phyloP scores from a whole-genome alignment of 2,329 filamentous ascomycete genomes.

The Pseudogymnoascus sp. region DNA sequence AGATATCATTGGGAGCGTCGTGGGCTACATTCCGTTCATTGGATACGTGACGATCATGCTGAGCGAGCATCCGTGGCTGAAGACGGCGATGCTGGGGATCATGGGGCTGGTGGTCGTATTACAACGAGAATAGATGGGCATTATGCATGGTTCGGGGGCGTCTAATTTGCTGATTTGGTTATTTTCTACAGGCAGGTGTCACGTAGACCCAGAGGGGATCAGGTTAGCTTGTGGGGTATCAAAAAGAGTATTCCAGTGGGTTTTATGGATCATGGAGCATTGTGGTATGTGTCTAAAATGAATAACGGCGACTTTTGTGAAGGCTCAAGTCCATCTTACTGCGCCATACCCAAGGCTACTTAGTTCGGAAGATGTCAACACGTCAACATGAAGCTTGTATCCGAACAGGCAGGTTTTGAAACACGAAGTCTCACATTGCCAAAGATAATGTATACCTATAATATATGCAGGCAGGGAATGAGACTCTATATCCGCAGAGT shows the following conservation, averaged over 20 bases:
- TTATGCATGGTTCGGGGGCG: background rate
- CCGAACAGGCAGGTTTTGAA: background rate
- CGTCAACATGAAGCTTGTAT: background rate
- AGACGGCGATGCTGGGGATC: constrained; percentile 85
- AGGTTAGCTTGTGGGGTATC: background rate
- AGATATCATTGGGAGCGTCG: constrained; percentile 88
- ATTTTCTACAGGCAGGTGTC: background rate
- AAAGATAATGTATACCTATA: background rate
- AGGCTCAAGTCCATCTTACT: background rate
- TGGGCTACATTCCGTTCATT: constrained; percentile 87
- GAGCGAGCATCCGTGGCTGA: constrained; percentile 93
- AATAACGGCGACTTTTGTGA: background rate
- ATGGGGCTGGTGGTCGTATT: constrained; percentile 93
- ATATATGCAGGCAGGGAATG: background rate
- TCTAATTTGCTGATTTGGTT: background rate
- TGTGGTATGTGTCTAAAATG: background rate
- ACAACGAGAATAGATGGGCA: constrained; percentile 62
- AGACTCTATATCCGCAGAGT: background rate
- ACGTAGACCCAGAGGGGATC: background rate
- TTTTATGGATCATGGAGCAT: background rate
- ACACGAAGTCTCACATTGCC: background rate
- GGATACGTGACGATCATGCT: constrained; percentile 95
- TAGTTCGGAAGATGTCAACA: background rate
- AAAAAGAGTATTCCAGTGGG: background rate
- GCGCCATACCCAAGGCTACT: background rate